Base-by-base conservation (phyloP, 169 alveolate species). In the Babesia ovata region DNA sequence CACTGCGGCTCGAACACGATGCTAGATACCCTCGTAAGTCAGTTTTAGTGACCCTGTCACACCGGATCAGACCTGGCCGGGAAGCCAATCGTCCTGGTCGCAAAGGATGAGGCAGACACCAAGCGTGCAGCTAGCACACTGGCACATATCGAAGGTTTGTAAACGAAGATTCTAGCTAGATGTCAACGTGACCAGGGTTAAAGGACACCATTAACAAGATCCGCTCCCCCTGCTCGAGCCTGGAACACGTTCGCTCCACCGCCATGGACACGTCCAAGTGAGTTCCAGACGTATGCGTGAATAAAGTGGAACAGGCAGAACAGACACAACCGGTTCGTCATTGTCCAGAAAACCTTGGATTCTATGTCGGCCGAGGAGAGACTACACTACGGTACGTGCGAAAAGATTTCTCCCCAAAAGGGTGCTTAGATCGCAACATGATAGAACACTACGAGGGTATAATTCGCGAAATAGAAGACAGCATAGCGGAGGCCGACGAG, bases 141-240 rank as follows among this genome's bases (percentile, higher is more conserved):
- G 11, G 90, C 90, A 16, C 90, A 74, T 46, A 26, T 73, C 10
- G 83, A 83, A 60, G 90, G 90, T 83, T 36, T 24, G 54, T 21
- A 52, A 10, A 29, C 4, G 36, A 53, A 2, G 0, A 7, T 50
- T 2, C 29, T 14, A 3, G 13, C 36, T 4, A 26, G 26, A 14
- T 59, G 17, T 14, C 60, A 42, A 19, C 3, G 22, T 12, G 19
- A 13, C 17, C 50, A 83, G 90, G 90, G 45, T 72, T 70, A 33
- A 81, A 69, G 53, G 93, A 88, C 74, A 52, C 84, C 26, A 60
- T 88, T 59, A 53, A 63, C 63, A 79, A 75, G 61, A 71, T 88
- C 26, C 79, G 72, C 45, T 88, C 93, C 19, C 90, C 90, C 17
- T 83, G 90, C 78, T 49, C 69, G 49, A 74, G 78, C 54, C 84